A percentile compares a stretch with the other conserved stretches of the same genome.
phyloP scores from a whole-genome alignment of 2,329 filamentous ascomycete genomes.

The Knoxdaviesia capensis region DNA sequence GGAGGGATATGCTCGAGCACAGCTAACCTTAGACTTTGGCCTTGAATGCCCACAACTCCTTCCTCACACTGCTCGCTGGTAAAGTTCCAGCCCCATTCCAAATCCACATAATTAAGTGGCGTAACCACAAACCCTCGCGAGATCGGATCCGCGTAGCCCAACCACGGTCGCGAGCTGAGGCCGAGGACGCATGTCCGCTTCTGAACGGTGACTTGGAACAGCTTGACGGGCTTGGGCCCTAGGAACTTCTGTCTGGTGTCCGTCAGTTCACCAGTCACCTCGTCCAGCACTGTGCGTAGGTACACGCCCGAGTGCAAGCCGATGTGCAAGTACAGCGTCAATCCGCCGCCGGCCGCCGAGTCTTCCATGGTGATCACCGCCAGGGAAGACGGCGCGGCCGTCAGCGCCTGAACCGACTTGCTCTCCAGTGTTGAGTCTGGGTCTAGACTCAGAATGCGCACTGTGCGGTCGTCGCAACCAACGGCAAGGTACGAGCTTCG shows the following conservation, averaged over 20 bases:
- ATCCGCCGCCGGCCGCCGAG: slow-evolving; percentile 64
- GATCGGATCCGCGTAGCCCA: slow-evolving; percentile 79
- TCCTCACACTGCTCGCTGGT: slow-evolving; percentile 86
- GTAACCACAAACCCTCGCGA: slow-evolving; percentile 72
- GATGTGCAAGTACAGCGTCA: slow-evolving; percentile 81
- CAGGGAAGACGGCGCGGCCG: slow-evolving; percentile 71
- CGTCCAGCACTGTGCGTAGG: slow-evolving; percentile 81
- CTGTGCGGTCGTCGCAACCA: slow-evolving; percentile 90
- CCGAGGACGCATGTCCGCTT: slow-evolving; percentile 71
- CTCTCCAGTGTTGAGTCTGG: slow-evolving; percentile 80
- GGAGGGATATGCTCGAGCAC: neutral
- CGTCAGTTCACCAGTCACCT: slow-evolving; percentile 84
- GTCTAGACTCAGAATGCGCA: slow-evolving; percentile 77
- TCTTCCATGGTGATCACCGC: slow-evolving; percentile 93
- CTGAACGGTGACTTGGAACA: slow-evolving; percentile 81
- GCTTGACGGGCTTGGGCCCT: slow-evolving; percentile 70
- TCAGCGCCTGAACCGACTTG: slow-evolving; percentile 85
- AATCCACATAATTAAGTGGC: slow-evolving; percentile 66
- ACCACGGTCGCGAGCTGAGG: slow-evolving; percentile 84
- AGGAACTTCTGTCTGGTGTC: slow-evolving; percentile 91
- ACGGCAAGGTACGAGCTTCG: slow-evolving; percentile 88
- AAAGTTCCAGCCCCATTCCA: slow-evolving; percentile 94
- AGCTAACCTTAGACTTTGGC: slow-evolving; percentile 63
- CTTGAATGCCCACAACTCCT: slow-evolving; percentile 86
- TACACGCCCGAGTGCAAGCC: slow-evolving; percentile 92